phyloP scores from a whole-genome alignment of 768 basidiomycete genomes.

The Rhodosporidiobolus odoratus region DNA sequence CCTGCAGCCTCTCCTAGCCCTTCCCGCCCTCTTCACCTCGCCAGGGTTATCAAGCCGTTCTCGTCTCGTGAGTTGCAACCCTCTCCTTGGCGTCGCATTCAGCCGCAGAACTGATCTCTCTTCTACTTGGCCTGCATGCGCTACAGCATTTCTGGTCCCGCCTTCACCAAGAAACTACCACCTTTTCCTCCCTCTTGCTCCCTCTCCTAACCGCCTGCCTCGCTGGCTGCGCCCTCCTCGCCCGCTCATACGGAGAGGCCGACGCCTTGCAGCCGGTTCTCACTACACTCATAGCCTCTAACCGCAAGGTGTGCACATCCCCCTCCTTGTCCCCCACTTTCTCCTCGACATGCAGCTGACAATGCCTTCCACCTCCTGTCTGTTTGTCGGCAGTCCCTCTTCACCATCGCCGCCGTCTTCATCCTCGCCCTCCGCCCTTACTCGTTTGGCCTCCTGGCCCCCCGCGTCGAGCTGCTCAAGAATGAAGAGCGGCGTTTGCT shows the following conservation, averaged over 20 bases:
- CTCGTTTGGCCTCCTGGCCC: conserved; percentile 56
- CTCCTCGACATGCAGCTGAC: neutral
- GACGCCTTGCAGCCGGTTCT: too few species aligned
- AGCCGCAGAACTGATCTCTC: neutral
- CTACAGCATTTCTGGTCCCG: conserved; percentile 1
- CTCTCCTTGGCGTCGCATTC: neutral
- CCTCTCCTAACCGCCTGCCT: conserved; percentile 5
- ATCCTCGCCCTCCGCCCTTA: conserved; percentile 11
- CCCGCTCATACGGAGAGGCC: neutral
- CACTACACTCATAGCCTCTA: neutral
- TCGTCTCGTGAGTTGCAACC: neutral
- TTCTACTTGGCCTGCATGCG: neutral
- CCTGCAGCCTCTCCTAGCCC: neutral
- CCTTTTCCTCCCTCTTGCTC: conserved; percentile 1
- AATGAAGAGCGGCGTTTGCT: too few species aligned
- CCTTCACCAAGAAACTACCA: neutral
- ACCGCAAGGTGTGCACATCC: neutral
- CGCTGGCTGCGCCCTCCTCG: conserved; percentile 6
- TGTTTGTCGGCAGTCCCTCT: conserved; percentile 8
- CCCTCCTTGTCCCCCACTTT: neutral
- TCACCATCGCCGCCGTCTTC: conserved; percentile 1
- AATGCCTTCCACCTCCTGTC: neutral
- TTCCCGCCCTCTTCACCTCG: neutral
- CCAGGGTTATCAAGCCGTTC: neutral
- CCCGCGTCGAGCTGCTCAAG: conserved; percentile 46